Percentiles rank a stretch among this genome's conserved stretches.
phyloP scores from a whole-genome alignment of 371 early-diverging fungal species.

The Rhizopus microsporus region DNA sequence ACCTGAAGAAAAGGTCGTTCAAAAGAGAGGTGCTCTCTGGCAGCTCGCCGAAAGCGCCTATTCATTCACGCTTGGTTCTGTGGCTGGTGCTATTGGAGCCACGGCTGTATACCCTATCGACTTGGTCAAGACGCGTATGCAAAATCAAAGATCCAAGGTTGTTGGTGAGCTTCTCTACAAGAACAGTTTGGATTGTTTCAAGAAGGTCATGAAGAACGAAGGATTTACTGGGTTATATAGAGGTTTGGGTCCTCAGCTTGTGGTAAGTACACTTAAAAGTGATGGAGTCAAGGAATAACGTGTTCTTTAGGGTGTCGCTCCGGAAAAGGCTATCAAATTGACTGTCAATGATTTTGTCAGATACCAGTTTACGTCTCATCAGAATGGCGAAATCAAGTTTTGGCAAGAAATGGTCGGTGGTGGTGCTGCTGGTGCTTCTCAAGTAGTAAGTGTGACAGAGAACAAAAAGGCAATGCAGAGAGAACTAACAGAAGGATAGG shows the following conservation, averaged over 20 bases:
- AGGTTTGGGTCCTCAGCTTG: slow-evolving; percentile 95
- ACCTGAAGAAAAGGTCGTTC: slow-evolving; percentile 5
- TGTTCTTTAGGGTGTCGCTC: slow-evolving; percentile 78
- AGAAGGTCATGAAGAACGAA: slow-evolving; percentile 91
- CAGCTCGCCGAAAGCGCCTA: slow-evolving; percentile 53
- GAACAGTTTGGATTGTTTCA: slow-evolving; percentile 93
- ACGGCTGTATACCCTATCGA: slow-evolving; percentile 97
- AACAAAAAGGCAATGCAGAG: background rate
- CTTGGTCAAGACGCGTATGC: slow-evolving; percentile 98
- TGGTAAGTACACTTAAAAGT: slow-evolving; percentile 58
- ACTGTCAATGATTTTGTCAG: slow-evolving; percentile 95
- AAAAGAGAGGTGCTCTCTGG: slow-evolving; percentile 36
- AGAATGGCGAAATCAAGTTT: slow-evolving; percentile 76
- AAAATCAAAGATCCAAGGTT: slow-evolving; percentile 92
- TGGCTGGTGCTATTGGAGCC: slow-evolving; percentile 96
- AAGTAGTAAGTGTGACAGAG: slow-evolving; percentile 58
- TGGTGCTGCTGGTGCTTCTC: slow-evolving; percentile 88
- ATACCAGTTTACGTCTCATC: slow-evolving; percentile 61
- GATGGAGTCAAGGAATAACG: slow-evolving; percentile 23
- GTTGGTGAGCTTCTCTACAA: slow-evolving; percentile 93
- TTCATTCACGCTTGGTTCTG: slow-evolving; percentile 84
- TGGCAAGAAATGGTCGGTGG: slow-evolving; percentile 88
- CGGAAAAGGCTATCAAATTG: slow-evolving; percentile 98
- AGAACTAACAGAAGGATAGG: background rate
- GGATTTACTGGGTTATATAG: slow-evolving; percentile 91